These are phyloP conservation scores for Stagonosporopsis vannaccii DNA, from an alignment of 2,329 filamentous ascomycete species.

Conservation along the genomic window DNA sequence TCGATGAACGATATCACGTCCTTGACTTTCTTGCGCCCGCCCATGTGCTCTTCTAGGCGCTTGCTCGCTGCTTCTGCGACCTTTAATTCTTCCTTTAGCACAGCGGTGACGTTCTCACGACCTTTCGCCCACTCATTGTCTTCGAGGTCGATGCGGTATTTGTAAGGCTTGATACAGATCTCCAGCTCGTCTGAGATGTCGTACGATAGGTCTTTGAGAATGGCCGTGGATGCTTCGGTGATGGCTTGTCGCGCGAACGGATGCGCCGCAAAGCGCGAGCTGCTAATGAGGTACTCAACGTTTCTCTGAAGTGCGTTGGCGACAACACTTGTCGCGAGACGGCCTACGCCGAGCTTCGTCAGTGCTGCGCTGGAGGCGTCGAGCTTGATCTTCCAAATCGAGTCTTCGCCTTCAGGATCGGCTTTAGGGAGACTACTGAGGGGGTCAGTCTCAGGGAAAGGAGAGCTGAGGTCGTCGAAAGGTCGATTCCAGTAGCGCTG, in stretches of 20 bases:
- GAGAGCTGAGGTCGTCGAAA: constrained; percentile 77
- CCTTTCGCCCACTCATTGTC: constrained; percentile 87
- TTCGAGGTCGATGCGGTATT: constrained; percentile 96
- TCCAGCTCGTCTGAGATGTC: constrained; percentile 98
- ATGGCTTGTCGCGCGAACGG: constrained; percentile 95
- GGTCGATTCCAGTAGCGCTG: constrained; percentile 98
- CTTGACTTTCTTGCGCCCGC: constrained; percentile 81
- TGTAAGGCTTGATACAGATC: constrained; percentile 99
- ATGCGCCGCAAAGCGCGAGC: constrained; percentile 86
- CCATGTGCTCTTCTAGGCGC: constrained; percentile 77
- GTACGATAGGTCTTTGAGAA: constrained; percentile 93
- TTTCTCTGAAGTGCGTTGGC: constrained; percentile 85
- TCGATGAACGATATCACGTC: constrained; percentile 94
- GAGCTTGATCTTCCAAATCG: constrained; percentile 93
- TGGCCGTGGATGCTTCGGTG: constrained; percentile 84
- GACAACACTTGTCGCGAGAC: constrained; percentile 90
- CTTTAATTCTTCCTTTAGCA: constrained; percentile 86
- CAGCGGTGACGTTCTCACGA: constrained; percentile 78
- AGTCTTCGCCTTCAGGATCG: constrained; percentile 72
- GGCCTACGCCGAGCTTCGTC: constrained; percentile 92
- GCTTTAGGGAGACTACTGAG: constrained; percentile 83
- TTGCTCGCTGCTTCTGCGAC: constrained; percentile 83
- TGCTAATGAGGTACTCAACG: constrained; percentile 77
- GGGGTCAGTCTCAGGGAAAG: constrained; percentile 72
- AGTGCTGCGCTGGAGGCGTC: constrained; percentile 89